A percentile compares a stretch with the other conserved stretches of the same genome.
Conservation (phyloP, 768 basidiomycete species). For the Tulasnella sp. region DNA sequence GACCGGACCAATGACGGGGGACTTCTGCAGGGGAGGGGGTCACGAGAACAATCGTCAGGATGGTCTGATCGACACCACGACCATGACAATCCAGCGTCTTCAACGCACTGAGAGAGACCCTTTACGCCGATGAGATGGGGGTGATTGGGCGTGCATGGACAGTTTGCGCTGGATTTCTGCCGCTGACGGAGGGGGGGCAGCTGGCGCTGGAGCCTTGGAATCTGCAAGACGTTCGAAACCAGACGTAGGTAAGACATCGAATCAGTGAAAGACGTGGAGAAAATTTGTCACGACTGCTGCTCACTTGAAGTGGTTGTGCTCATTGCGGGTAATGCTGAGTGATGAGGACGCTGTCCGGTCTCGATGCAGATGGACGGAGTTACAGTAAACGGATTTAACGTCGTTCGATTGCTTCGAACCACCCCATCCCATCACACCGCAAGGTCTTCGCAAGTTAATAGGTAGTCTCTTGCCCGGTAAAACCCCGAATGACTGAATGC, state of each 20-base stretch:
- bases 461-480: too few species aligned
- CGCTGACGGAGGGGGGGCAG: slow-evolving; percentile 60
- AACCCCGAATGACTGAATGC: too few species aligned
- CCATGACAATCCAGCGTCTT: slow-evolving; percentile 6
- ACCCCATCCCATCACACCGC: not conserved
- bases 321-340: not conserved
- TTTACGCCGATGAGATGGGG: not conserved
- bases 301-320: not conserved
- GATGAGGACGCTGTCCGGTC: not conserved
- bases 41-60: not conserved
- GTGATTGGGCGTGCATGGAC: slow-evolving; percentile 23
- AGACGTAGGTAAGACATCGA: not conserved
- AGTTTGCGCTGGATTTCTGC: slow-evolving; percentile 83
- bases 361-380: not conserved
- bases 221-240: not conserved
- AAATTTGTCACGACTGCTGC: not conserved
- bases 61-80: slow-evolving; percentile 17
- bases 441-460: not conserved
- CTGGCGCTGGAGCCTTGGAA: not conserved
- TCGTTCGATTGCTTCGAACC: not conserved
- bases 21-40: slow-evolving; percentile 5
- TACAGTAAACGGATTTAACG: not conserved
- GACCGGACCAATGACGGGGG: slow-evolving; percentile 17
- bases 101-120: slow-evolving; percentile 4
- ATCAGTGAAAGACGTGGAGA: not conserved